Evolutionary conservation across 176 grass and related monocot species (phyloP).

Genomic region (Bothriochloa decipiens): DNA sequence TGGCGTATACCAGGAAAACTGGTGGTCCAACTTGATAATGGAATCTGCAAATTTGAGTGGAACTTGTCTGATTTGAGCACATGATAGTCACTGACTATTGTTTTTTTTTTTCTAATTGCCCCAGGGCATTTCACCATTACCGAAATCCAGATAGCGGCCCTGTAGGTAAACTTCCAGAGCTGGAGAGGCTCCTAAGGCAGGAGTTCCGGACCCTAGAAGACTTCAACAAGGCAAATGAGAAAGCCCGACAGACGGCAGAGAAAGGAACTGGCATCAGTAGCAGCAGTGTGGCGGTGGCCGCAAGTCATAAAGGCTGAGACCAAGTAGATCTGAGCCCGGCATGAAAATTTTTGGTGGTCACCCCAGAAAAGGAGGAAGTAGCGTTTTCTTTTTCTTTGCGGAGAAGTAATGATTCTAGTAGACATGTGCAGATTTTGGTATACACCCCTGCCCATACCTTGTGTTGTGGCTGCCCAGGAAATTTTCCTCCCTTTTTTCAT

Average conservation of each 20-base stretch:
- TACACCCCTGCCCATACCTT: slow-evolving; percentile 48
- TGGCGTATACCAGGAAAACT: slow-evolving; percentile 17
- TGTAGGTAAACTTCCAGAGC: slow-evolving; percentile 67
- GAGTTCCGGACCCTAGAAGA: slow-evolving; percentile 72
- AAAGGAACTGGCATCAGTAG: slow-evolving; percentile 31
- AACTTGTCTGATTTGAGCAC: background rate
- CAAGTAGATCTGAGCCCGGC: slow-evolving; percentile 37
- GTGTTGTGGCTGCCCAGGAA: slow-evolving; percentile 45
- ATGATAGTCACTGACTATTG: background rate
- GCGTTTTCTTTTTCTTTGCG: slow-evolving; percentile 39
- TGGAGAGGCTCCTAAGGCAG: slow-evolving; percentile 74
- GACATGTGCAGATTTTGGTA: slow-evolving; percentile 68
- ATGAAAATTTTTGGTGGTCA: slow-evolving; percentile 52
- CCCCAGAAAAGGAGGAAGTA: slow-evolving; percentile 41
- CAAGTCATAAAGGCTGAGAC: slow-evolving; percentile 50
- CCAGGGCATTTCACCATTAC: slow-evolving; percentile 97
- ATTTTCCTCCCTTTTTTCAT: slow-evolving; percentile 36
- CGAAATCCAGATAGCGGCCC: slow-evolving; percentile 48
- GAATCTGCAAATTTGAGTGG: background rate
- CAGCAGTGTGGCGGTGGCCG: slow-evolving; percentile 20
- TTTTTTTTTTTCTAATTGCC: slow-evolving; percentile 29
- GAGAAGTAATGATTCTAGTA: slow-evolving; percentile 49
- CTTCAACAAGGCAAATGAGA: slow-evolving; percentile 64
- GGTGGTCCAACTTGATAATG: background rate
- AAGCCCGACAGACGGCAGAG: slow-evolving; percentile 17